Evolutionary conservation across 2,329 filamentous ascomycete species (phyloP).

Genomic region (Penicillium verrucosum): DNA sequence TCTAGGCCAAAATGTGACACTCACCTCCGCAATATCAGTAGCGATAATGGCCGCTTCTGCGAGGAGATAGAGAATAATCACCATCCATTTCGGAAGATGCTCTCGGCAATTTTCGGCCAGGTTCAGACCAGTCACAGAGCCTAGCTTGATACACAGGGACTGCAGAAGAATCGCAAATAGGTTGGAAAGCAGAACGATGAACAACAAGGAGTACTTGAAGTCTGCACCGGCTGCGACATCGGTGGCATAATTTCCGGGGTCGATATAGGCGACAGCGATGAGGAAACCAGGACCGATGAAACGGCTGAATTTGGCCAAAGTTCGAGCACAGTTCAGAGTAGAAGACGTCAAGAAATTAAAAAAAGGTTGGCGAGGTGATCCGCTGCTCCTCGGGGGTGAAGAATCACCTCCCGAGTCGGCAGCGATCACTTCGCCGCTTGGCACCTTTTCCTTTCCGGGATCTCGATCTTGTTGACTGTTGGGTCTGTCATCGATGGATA

Average conservation of each 20-base stretch:
- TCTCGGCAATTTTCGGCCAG: slow-evolving; percentile 64
- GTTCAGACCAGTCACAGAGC: slow-evolving; percentile 66
- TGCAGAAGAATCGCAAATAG: slow-evolving; percentile 49
- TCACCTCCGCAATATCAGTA: slow-evolving; percentile 66
- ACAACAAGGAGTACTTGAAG: slow-evolving; percentile 45
- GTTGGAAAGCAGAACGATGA: slow-evolving; percentile 49
- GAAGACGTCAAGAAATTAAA: slow-evolving; percentile 16
- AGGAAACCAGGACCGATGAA: slow-evolving; percentile 50
- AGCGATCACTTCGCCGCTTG: slow-evolving; percentile 30
- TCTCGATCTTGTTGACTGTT: slow-evolving; percentile 22
- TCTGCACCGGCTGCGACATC: slow-evolving; percentile 49
- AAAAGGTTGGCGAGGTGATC: slow-evolving; percentile 32
- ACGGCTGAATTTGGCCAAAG: slow-evolving; percentile 40
- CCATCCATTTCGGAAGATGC: slow-evolving; percentile 65
- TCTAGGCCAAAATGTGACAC: slow-evolving; percentile 5
- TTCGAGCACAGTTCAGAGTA: slow-evolving; percentile 24
- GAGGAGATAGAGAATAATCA: slow-evolving; percentile 59
- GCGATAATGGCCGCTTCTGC: slow-evolving; percentile 68
- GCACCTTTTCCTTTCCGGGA: slow-evolving; percentile 22
- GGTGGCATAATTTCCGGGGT: slow-evolving; percentile 51
- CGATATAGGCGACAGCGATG: slow-evolving; percentile 50
- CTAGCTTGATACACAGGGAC: slow-evolving; percentile 57
- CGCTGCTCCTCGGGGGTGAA: slow-evolving; percentile 30
- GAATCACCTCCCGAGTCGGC: slow-evolving; percentile 28
- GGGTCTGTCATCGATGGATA: slow-evolving; percentile 21